A percentile compares a stretch with the other conserved stretches of the same genome.
These are phyloP conservation scores for Mycena indigotica DNA, from an alignment of 768 basidiomycete genomes.

Conservation along the genomic window DNA sequence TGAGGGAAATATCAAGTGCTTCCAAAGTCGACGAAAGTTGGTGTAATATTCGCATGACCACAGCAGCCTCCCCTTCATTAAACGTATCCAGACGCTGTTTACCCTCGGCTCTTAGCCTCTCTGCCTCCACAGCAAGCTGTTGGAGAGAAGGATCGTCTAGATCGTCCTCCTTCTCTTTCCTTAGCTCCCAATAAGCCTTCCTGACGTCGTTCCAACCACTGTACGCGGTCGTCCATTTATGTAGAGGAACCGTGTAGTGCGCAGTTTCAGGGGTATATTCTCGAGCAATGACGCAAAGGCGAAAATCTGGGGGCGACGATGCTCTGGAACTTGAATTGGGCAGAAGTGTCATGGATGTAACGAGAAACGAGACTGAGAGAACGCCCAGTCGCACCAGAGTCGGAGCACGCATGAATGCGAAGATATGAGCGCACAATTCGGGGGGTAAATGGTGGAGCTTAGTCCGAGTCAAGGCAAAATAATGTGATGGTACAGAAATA, in stretches of 20 bases:
- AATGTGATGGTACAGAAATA: no score
- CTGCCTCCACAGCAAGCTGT: neutral
- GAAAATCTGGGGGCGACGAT: slow-evolving; percentile 30
- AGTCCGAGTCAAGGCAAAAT: no score
- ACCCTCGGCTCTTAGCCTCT: neutral
- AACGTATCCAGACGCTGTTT: neutral
- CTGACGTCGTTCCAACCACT: neutral
- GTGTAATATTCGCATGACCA: slow-evolving; percentile 20
- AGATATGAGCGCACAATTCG: slow-evolving; percentile 34
- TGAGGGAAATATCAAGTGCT: slow-evolving; percentile 29
- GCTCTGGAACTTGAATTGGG: slow-evolving; percentile 31
- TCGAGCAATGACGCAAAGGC: slow-evolving; percentile 28
- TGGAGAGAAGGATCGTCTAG: no score
- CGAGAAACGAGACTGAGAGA: slow-evolving; percentile 39
- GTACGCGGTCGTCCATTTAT: slow-evolving; percentile 20
- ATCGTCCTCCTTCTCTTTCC: neutral
- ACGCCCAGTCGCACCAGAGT: slow-evolving; percentile 38
- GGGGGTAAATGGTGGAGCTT: slow-evolving; percentile 21
- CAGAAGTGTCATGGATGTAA: slow-evolving; percentile 30
- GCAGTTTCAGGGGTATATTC: slow-evolving; percentile 21
- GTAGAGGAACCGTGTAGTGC: slow-evolving; percentile 33
- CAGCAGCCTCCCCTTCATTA: neutral
- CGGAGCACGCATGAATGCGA: slow-evolving; percentile 38
- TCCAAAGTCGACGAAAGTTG: slow-evolving; percentile 25
- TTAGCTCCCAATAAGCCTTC: neutral